A percentile compares a stretch with the other conserved stretches of the same genome.
These are phyloP conservation scores for Acaromyces ingoldii DNA, from an alignment of 1,284 basidiomycete genomes.

Conservation along the genomic window DNA sequence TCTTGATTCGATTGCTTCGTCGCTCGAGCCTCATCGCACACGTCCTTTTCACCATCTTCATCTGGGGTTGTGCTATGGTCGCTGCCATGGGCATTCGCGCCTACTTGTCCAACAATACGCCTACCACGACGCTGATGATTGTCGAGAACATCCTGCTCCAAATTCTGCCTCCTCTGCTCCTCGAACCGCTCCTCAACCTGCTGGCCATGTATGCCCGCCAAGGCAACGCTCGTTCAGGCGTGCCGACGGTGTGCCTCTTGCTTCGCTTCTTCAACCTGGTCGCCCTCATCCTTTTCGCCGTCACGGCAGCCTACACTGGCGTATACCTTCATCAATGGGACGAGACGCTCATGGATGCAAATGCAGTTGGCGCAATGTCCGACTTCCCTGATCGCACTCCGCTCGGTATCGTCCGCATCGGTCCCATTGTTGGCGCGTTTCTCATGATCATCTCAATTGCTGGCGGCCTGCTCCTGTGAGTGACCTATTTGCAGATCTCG, in stretches of 20 bases:
- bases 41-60: constrained; percentile 23
- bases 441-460: constrained; percentile 25
- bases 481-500: too few species aligned
- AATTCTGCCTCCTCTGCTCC: constrained; percentile 19
- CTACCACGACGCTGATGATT: constrained; percentile 23
- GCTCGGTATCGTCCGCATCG: constrained; percentile 21
- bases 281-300: constrained; percentile 28
- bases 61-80: constrained; percentile 25
- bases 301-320: constrained; percentile 21
- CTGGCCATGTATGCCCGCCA: constrained; percentile 23
- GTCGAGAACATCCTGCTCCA: constrained; percentile 24
- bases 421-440: constrained; percentile 18
- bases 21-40: constrained; percentile 28
- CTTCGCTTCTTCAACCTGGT: constrained; percentile 29
- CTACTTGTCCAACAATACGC: constrained; percentile 17
- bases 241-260: constrained; percentile 19
- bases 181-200: constrained; percentile 27
- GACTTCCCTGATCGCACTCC: constrained; percentile 13
- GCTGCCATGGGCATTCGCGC: constrained; percentile 24
- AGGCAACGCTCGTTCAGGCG: constrained; percentile 15
- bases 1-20: constrained; percentile 25
- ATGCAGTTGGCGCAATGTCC: constrained; percentile 21
- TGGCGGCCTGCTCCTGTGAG: constrained; percentile 22
- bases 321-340: constrained; percentile 25
- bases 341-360: constrained; percentile 13